Conservation (phyloP, 495 filamentous ascomycete species). For the Ramalina peruviana region DNA sequence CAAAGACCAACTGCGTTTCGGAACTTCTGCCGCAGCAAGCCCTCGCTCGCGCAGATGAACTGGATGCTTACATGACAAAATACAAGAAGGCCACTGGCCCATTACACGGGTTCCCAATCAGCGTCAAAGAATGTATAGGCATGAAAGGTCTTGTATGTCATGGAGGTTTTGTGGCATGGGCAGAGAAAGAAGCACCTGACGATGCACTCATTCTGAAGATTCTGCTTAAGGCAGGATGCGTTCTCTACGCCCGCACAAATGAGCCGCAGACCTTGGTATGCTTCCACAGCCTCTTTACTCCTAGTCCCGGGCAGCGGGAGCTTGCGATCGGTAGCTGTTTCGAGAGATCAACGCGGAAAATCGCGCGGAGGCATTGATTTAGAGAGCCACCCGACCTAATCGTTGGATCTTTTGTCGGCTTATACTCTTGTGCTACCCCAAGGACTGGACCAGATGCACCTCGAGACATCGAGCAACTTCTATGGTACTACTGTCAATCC, state of each 20-base stretch:
- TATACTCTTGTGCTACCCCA: background rate
- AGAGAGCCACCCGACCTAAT: too few species aligned
- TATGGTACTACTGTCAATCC: constrained; percentile 45
- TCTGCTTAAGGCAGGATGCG: constrained; percentile 31
- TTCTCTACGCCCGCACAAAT: constrained; percentile 40
- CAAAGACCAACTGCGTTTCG: constrained; percentile 42
- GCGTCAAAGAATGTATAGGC: constrained; percentile 51
- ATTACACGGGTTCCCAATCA: constrained; percentile 54
- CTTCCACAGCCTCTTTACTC: background rate
- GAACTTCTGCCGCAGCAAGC: constrained; percentile 47
- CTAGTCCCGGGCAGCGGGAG: background rate
- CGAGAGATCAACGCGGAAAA: too few species aligned
- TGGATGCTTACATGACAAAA: constrained; percentile 29
- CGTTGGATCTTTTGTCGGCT: too few species aligned
- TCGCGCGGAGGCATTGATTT: too few species aligned
- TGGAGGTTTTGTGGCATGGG: constrained; percentile 33
- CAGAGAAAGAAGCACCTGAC: constrained; percentile 23
- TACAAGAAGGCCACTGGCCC: constrained; percentile 39
- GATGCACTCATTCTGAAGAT: constrained; percentile 35
- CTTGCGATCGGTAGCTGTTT: background rate
- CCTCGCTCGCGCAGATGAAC: constrained; percentile 23
- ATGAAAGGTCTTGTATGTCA: constrained; percentile 40
- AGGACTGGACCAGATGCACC: constrained; percentile 35
- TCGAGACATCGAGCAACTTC: constrained; percentile 40
- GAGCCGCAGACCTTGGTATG: constrained; percentile 34